Evolutionary conservation across 768 basidiomycete genomes (phyloP).

Genomic region (Xerocomellus amylosporus): DNA sequence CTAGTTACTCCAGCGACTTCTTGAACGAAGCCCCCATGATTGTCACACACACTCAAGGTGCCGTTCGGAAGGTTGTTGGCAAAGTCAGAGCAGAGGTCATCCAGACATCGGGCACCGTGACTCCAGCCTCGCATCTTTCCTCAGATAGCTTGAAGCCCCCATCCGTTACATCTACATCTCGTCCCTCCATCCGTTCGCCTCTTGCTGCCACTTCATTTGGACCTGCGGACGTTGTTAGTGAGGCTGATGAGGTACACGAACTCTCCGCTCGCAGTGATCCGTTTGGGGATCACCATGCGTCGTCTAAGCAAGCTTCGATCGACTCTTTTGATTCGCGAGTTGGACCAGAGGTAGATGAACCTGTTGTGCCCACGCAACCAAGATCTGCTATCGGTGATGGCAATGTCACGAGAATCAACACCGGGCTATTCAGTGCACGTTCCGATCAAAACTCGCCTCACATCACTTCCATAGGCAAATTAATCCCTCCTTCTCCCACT

Average conservation of each 20-base stretch:
- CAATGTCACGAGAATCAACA: constrained; percentile 66
- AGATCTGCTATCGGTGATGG: constrained; percentile 58
- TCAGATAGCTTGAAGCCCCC: constrained; percentile 43
- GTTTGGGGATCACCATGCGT: constrained; percentile 56
- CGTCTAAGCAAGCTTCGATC: constrained; percentile 16
- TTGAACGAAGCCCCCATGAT: constrained; percentile 81
- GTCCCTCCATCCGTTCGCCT: constrained; percentile 58
- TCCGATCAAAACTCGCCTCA: constrained; percentile 45
- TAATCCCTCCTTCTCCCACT: constrained; percentile 47
- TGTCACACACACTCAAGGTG: constrained; percentile 61
- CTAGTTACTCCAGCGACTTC: constrained; percentile 76
- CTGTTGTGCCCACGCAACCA: constrained; percentile 49
- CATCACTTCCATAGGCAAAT: constrained; percentile 60
- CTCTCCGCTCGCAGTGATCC: constrained; percentile 43
- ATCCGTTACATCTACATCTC: constrained; percentile 30
- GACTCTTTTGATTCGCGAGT: constrained; percentile 25
- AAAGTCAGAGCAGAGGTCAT: constrained; percentile 80
- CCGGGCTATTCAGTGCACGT: constrained; percentile 43
- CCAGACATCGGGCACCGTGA: constrained; percentile 47
- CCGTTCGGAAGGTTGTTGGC: constrained; percentile 69
- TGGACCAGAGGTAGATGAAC: constrained; percentile 38
- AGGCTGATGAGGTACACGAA: constrained; percentile 38
- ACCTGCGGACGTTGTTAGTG: constrained; percentile 58
- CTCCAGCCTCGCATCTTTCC: constrained; percentile 27
- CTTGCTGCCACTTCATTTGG: constrained; percentile 70